phyloP scores from a whole-genome alignment of 441 rosid genomes.

The Dalechampia spathulata region DNA sequence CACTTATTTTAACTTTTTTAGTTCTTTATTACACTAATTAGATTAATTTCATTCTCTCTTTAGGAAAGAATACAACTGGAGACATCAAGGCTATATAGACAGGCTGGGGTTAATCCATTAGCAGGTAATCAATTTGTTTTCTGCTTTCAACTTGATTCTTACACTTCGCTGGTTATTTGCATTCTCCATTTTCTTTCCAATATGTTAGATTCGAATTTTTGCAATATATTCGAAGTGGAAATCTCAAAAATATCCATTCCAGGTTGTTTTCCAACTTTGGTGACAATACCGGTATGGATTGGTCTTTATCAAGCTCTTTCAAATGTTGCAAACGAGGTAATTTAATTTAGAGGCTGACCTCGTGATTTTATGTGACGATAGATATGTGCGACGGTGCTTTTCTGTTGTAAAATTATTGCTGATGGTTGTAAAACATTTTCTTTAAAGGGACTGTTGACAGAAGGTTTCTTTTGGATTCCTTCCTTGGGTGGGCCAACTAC shows the following conservation, averaged over 20 bases:
- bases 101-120: constrained; percentile 96
- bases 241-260: constrained; percentile 16
- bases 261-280: constrained; percentile 95
- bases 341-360: constrained; percentile 18
- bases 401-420: constrained; percentile 11
- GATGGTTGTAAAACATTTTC: constrained; percentile 15
- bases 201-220: no score
- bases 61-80: constrained; percentile 94
- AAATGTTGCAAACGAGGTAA: constrained; percentile 95
- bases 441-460: constrained; percentile 71
- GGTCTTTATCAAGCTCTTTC: constrained; percentile 99
- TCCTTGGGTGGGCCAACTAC: constrained; percentile 91
- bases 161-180: no score
- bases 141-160: no score
- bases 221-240: constrained; percentile 4
- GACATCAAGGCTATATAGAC: constrained; percentile 79
- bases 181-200: no score
- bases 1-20: no score
- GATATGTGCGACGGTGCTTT: neutral
- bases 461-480: constrained; percentile 99
- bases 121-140: constrained; percentile 50
- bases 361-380: constrained; percentile 1
- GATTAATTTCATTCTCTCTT: neutral
- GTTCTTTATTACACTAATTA: constrained; percentile 9
- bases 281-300: constrained; percentile 94